phyloP scores from a whole-genome alignment of 2,329 filamentous ascomycete species.

The Botrytis aclada region DNA sequence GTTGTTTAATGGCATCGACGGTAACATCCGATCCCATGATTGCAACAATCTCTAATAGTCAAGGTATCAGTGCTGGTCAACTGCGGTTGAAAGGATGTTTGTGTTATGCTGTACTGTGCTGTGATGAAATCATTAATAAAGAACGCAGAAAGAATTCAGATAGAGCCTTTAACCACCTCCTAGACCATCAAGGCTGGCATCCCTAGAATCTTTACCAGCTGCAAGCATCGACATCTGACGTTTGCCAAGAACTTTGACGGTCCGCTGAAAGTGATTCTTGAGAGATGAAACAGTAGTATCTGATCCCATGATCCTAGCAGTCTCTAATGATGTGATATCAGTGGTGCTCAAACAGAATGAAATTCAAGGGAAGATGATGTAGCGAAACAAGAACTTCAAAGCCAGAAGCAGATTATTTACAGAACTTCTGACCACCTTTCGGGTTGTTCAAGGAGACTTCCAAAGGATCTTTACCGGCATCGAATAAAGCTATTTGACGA shows the following conservation, averaged over 20 bases:
- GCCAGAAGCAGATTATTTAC: not conserved
- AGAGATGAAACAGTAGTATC: constrained; percentile 29
- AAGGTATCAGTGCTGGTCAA: not conserved
- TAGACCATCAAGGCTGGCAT: constrained; percentile 26
- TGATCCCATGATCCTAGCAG: constrained; percentile 29
- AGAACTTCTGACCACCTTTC: constrained; percentile 8
- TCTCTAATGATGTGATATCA: constrained; percentile 15
- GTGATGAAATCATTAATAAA: not conserved
- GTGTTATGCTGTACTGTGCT: not conserved
- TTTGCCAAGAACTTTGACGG: constrained; percentile 51
- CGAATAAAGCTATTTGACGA: constrained; percentile 45
- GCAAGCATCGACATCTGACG: constrained; percentile 46
- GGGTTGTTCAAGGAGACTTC: constrained; percentile 16
- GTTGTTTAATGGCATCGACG: constrained; percentile 27
- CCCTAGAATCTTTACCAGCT: constrained; percentile 44
- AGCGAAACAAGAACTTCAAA: not conserved
- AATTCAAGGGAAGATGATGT: not conserved
- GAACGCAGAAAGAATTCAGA: no score
- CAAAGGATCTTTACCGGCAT: constrained; percentile 44
- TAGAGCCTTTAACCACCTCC: not conserved
- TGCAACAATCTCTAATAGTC: constrained; percentile 21
- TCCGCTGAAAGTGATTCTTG: constrained; percentile 27
- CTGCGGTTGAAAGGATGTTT: not conserved
- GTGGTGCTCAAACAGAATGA: not conserved
- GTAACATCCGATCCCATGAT: constrained; percentile 32